phyloP scores from a whole-genome alignment of 805 yeast genomes.

The Pichia exigua region DNA sequence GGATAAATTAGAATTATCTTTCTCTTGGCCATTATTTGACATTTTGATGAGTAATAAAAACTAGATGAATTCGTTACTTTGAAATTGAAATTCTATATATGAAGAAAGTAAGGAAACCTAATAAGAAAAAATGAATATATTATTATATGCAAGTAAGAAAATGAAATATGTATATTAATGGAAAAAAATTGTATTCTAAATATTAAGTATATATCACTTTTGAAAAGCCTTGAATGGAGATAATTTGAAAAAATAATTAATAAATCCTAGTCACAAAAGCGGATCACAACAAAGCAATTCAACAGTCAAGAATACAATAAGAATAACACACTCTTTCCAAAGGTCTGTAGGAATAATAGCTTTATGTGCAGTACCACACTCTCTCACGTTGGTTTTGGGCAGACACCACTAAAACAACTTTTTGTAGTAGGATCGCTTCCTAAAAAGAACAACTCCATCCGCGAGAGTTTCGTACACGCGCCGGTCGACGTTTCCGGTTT shows the following conservation, averaged over 20 bases:
- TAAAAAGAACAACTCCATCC: not conserved
- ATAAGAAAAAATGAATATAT: no score
- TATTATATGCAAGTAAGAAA: not conserved
- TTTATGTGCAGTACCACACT: not conserved
- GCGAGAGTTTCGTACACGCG: not conserved
- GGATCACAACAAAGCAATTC: not conserved
- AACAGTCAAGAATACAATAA: not conserved
- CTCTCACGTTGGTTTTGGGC: not conserved
- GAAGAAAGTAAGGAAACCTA: not conserved
- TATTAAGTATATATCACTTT: not conserved
- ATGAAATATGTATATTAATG: not conserved
- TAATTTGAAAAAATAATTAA: not conserved
- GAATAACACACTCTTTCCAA: not conserved
- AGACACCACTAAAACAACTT: not conserved
- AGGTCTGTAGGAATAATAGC: not conserved
- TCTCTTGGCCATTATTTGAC: not conserved
- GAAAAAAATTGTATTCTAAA: not conserved
- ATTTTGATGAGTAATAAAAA: not conserved
- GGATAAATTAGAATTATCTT: not conserved
- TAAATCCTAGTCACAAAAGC: not conserved
- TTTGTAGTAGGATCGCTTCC: not conserved
- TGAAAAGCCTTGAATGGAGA: not conserved
- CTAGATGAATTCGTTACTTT: not conserved
- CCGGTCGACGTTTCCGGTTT: not conserved
- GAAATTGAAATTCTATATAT: not conserved